A percentile compares a stretch with the other conserved stretches of the same genome.
These are phyloP conservation scores for Morella rubra DNA, from an alignment of 306 rosid genomes.

Conservation along the genomic window DNA sequence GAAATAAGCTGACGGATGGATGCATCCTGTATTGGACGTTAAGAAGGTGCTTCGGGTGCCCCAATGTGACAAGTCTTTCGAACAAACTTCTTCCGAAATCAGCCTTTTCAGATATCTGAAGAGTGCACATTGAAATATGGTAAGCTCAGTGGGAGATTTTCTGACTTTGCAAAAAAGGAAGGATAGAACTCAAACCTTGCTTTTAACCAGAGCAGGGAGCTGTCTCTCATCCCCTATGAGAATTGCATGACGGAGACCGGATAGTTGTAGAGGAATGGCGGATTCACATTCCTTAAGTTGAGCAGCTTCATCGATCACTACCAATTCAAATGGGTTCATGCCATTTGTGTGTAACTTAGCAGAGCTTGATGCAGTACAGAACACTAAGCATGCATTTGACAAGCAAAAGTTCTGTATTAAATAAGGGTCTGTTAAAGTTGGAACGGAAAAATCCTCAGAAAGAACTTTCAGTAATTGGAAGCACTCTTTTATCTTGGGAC, in stretches of 20 bases:
- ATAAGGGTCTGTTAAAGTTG: background rate
- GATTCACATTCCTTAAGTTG: conserved; percentile 64
- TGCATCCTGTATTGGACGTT: conserved; percentile 50
- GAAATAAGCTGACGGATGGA: conserved; percentile 48
- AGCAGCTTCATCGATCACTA: conserved; percentile 61
- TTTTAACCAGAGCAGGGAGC: conserved; percentile 57
- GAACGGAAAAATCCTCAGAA: conserved; percentile 16
- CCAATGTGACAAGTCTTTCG: conserved; percentile 39
- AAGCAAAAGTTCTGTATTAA: conserved; percentile 20
- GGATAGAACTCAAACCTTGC: conserved; percentile 46
- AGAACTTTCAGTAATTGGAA: conserved; percentile 13
- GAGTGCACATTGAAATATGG: background rate
- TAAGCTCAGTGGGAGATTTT: conserved; percentile 1
- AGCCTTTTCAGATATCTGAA: conserved; percentile 35
- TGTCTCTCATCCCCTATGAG: conserved; percentile 62
- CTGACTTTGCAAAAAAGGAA: background rate
- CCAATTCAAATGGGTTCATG: conserved; percentile 20
- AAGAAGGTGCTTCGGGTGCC: conserved; percentile 34
- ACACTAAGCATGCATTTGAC: conserved; percentile 35
- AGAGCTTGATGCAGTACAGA: conserved; percentile 49
- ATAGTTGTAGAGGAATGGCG: conserved; percentile 49
- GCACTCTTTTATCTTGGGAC: background rate
- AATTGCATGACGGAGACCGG: conserved; percentile 36
- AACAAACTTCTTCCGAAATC: conserved; percentile 53
- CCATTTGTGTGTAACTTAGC: conserved; percentile 22